These are phyloP conservation scores for Rhododendron vialii DNA, from an alignment of 148 eudicot species.

Conservation along the genomic window DNA sequence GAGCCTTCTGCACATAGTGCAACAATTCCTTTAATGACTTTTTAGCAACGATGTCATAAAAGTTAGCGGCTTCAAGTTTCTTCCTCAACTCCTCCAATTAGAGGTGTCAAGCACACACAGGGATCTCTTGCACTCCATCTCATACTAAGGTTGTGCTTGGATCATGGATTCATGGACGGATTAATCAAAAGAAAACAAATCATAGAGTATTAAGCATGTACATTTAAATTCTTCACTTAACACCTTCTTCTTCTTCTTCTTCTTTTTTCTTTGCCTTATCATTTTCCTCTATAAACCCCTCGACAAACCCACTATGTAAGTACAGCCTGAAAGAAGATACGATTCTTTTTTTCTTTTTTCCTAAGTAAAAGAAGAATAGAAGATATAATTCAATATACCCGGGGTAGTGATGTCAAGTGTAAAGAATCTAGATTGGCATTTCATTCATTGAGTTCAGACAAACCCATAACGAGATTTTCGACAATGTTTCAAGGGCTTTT, in stretches of 20 bases:
- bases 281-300: neutral
- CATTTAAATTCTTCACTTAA: neutral
- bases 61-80: neutral
- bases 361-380: too few relatives aligned
- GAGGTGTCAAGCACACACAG: neutral
- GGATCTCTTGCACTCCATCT: neutral
- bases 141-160: neutral
- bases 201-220: neutral
- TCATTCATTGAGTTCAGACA: neutral
- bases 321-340: neutral
- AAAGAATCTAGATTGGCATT: neutral
- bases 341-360: too few relatives aligned
- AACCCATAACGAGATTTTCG: neutral
- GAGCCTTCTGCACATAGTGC: neutral
- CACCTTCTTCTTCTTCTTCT: too few relatives aligned
- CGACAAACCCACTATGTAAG: neutral
- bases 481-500: neutral
- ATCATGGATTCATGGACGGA: neutral
- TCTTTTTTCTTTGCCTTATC: neutral
- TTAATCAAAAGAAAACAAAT: neutral
- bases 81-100: neutral
- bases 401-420: neutral
- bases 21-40: neutral
- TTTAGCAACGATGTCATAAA: neutral
- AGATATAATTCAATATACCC: neutral